A percentile compares a stretch with the other conserved stretches of the same genome.
Conservation (phyloP, 768 basidiomycete species). For the Gloeophyllum trabeum region DNA sequence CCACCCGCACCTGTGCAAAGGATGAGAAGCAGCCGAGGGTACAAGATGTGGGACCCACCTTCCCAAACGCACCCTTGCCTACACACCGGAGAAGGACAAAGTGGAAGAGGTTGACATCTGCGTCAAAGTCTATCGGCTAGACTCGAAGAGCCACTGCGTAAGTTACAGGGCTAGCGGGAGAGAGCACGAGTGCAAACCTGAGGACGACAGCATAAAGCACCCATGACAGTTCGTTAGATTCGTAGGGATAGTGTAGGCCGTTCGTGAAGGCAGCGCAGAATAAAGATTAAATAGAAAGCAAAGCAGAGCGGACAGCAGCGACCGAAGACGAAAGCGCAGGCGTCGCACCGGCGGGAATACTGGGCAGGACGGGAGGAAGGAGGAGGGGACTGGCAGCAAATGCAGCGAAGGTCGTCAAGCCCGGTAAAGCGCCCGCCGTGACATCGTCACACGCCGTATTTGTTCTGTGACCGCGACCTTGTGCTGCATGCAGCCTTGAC, state of each 20-base stretch:
- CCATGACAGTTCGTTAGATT: constrained; percentile 34
- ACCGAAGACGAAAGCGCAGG: neutral
- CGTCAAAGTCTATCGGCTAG: constrained; percentile 91
- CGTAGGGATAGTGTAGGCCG: neutral
- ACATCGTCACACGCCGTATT: neutral
- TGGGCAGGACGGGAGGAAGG: no score
- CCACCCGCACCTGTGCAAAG: constrained; percentile 87
- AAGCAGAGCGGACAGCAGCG: neutral
- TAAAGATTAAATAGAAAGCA: constrained; percentile 1
- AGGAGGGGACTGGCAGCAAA: neutral
- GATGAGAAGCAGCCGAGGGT: constrained; percentile 9
- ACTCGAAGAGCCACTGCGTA: constrained; percentile 1
- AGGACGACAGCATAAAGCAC: constrained; percentile 77
- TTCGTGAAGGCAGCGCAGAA: neutral
- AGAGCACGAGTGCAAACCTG: constrained; percentile 34
- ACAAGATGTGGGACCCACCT: constrained; percentile 38
- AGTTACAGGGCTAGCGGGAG: neutral
- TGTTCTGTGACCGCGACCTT: constrained; percentile 5
- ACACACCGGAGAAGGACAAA: constrained; percentile 91
- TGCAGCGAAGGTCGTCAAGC: no score
- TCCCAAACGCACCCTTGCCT: constrained; percentile 98
- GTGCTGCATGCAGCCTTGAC: constrained; percentile 3
- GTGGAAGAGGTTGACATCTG: constrained; percentile 93
- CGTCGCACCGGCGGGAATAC: constrained; percentile 2
- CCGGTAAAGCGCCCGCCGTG: neutral